Percentiles rank a stretch among this genome's conserved stretches.
Evolutionary conservation across 345 rosid species (phyloP).

Genomic region (Fremontodendron californicum): DNA sequence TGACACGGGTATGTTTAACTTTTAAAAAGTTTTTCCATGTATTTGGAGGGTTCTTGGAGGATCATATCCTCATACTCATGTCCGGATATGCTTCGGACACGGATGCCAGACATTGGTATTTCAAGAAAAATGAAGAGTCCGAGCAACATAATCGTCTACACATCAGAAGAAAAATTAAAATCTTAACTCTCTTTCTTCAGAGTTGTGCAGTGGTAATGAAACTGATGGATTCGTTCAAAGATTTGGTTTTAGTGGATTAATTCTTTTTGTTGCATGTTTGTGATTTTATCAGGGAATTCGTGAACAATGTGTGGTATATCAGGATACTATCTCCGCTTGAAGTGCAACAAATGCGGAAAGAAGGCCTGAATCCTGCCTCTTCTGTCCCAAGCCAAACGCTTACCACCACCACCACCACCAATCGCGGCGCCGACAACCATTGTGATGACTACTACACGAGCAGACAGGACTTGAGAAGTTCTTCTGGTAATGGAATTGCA

Average conservation of each 20-base stretch:
- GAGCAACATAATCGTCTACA: too few relatives aligned
- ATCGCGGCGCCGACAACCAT: conserved; percentile 33
- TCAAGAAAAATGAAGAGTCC: too few relatives aligned
- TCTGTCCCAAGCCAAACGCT: conserved; percentile 70
- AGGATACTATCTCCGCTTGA: conserved; percentile 88
- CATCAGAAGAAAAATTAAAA: too few relatives aligned
- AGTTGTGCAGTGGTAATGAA: background rate
- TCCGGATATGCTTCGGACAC: too few relatives aligned
- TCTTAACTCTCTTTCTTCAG: background rate
- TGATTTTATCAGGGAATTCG: conserved; percentile 74
- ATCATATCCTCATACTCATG: too few relatives aligned
- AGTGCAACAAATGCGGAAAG: conserved; percentile 88
- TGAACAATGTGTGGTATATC: conserved; percentile 87
- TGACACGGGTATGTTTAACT: too few relatives aligned
- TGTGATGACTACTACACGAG: conserved; percentile 66
- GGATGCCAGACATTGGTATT: too few relatives aligned
- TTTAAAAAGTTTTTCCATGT: too few relatives aligned
- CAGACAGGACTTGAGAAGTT: conserved; percentile 71
- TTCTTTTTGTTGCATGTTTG: background rate
- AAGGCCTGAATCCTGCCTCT: conserved; percentile 60
- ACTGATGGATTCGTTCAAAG: background rate
- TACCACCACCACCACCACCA: conserved; percentile 26
- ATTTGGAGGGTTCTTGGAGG: too few relatives aligned
- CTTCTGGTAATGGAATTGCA: conserved; percentile 61
- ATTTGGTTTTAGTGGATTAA: background rate